phyloP scores from a whole-genome alignment of 345 rosid species.

The Moricandia moricandioides region DNA sequence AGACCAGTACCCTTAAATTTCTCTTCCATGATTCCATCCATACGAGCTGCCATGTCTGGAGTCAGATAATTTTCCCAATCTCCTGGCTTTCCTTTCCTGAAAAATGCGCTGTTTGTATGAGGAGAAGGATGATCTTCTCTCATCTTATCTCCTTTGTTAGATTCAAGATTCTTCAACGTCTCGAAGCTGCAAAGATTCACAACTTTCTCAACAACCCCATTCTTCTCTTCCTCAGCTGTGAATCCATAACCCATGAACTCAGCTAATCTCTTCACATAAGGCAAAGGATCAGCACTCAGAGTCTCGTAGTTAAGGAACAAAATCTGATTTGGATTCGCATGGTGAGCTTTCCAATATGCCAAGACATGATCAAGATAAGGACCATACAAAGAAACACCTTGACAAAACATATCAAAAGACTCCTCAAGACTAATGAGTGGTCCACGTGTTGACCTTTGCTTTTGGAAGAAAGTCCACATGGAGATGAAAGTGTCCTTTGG shows the following conservation, averaged over 20 bases:
- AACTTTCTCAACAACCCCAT: no score
- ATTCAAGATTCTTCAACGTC: neutral
- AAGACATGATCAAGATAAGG: neutral
- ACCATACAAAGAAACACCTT: neutral
- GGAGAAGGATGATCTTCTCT: neutral
- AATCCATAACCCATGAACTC: no score
- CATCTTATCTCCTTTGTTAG: neutral
- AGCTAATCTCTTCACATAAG: neutral
- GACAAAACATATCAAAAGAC: neutral
- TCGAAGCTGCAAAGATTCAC: neutral
- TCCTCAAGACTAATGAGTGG: neutral
- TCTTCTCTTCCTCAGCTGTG: no score
- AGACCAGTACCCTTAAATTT: neutral
- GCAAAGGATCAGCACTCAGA: neutral
- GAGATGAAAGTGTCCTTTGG: no score
- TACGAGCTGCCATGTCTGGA: neutral
- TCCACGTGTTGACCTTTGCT: neutral
- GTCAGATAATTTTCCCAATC: neutral
- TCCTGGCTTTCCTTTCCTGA: no score
- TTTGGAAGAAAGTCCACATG: neutral
- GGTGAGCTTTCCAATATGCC: neutral
- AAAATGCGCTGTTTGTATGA: neutral
- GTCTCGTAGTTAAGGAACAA: no score
- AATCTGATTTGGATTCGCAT: neutral
- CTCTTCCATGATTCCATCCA: neutral